Conservation (phyloP, 1,139 yeast genomes). For the Citeromyces siamensis region DNA sequence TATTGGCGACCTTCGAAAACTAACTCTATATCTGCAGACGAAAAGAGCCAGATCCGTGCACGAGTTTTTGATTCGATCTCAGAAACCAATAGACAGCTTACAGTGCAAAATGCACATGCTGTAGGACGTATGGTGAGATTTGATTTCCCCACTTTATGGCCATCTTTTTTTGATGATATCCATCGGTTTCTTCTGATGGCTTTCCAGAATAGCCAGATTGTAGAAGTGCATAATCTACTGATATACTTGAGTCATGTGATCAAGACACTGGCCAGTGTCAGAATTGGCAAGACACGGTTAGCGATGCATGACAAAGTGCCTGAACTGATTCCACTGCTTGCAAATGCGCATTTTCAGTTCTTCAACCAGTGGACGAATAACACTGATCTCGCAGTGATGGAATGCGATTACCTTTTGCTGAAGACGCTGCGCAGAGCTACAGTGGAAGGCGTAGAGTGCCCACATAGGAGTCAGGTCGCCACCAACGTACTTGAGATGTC, state of each 20-base stretch:
- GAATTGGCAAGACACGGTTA: constrained; percentile 74
- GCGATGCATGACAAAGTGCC: constrained; percentile 70
- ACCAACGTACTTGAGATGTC: constrained; percentile 46
- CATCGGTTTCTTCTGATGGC: constrained; percentile 33
- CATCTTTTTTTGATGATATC: constrained; percentile 56
- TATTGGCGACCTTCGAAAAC: constrained; percentile 55
- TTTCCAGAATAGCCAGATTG: constrained; percentile 26
- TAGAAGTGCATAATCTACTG: constrained; percentile 48
- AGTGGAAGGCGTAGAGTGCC: constrained; percentile 66
- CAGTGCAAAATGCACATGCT: constrained; percentile 77
- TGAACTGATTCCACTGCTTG: constrained; percentile 41
- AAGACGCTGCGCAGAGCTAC: constrained; percentile 65
- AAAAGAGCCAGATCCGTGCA: constrained; percentile 48
- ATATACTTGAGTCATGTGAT: constrained; percentile 64
- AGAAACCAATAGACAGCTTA: constrained; percentile 63
- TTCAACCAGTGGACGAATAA: constrained; percentile 50
- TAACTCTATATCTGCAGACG: constrained; percentile 48
- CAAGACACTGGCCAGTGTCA: constrained; percentile 58
- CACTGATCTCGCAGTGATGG: constrained; percentile 36
- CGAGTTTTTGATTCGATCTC: constrained; percentile 46
- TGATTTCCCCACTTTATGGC: constrained; percentile 89
- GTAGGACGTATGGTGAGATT: constrained; percentile 65
- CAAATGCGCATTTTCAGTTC: constrained; percentile 43
- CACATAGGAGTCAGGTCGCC: constrained; percentile 47
- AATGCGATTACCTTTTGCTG: constrained; percentile 64